Percentiles rank a stretch among this genome's conserved stretches.
phyloP scores from a whole-genome alignment of 176 grass and related monocot genomes.

The Olyra latifolia region DNA sequence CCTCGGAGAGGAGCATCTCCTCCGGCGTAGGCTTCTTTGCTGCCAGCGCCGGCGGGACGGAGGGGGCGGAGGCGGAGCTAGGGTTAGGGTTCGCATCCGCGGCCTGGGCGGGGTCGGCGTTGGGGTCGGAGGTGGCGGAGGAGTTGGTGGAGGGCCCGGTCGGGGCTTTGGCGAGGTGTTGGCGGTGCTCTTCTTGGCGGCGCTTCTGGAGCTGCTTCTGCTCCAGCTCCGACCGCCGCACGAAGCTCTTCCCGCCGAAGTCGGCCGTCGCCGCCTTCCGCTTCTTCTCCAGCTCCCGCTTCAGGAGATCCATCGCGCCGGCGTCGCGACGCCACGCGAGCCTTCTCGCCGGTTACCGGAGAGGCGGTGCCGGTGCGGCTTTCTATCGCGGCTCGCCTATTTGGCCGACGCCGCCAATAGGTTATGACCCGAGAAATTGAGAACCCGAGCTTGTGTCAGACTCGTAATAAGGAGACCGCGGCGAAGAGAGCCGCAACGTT shows the following conservation, averaged over 20 bases:
- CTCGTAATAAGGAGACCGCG: no score
- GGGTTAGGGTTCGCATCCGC: conserved; percentile 39
- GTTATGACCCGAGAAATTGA: no score
- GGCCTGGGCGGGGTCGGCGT: conserved; percentile 3
- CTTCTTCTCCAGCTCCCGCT: conserved; percentile 79
- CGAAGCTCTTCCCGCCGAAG: conserved; percentile 78
- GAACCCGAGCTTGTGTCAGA: no score
- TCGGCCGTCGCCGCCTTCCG: conserved; percentile 55
- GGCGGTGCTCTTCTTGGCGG: conserved; percentile 58
- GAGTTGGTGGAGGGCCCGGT: conserved; percentile 7
- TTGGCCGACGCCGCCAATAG: no score
- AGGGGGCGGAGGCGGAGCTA: conserved; percentile 34
- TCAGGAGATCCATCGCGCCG: conserved; percentile 81
- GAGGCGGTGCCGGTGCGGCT: conserved; percentile 11
- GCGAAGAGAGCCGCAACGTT: neutral
- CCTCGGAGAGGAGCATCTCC: conserved; percentile 45
- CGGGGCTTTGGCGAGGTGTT: conserved; percentile 44
- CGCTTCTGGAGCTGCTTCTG: conserved; percentile 83
- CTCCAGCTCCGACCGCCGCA: conserved; percentile 89
- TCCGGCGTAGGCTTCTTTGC: conserved; percentile 44
- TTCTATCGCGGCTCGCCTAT: no score
- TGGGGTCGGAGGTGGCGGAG: conserved; percentile 4
- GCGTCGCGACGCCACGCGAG: neutral
- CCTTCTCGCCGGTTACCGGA: conserved; percentile 1
- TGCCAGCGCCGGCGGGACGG: conserved; percentile 45